These are phyloP conservation scores for Metarhizium rileyi DNA, from an alignment of 2,329 filamentous ascomycete genomes.

Conservation along the genomic window DNA sequence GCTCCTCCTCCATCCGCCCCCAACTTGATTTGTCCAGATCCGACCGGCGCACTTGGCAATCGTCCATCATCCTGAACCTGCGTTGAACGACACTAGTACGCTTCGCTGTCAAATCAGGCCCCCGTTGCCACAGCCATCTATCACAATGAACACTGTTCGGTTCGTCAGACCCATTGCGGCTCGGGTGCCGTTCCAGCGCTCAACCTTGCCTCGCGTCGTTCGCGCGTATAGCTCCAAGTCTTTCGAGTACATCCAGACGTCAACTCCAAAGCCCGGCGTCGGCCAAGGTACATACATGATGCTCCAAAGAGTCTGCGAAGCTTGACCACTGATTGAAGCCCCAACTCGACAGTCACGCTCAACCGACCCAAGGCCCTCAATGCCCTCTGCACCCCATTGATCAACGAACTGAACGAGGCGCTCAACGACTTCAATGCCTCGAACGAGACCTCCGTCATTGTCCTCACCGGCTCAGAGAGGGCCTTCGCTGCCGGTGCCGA, in stretches of 20 bases:
- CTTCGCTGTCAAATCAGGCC: background rate
- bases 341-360: conserved; percentile 59
- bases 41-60: background rate
- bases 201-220: conserved; percentile 44
- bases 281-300: conserved; percentile 57
- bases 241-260: conserved; percentile 78
- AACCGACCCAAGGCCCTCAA: conserved; percentile 95
- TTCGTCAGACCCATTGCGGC: conserved; percentile 48
- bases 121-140: background rate
- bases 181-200: conserved; percentile 38
- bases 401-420: conserved; percentile 77
- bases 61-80: conserved; percentile 1
- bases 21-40: background rate
- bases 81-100: background rate
- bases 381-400: conserved; percentile 83
- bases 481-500: conserved; percentile 94
- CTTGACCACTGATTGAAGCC: conserved; percentile 4
- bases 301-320: background rate
- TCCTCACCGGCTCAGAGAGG: conserved; percentile 81
- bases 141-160: conserved; percentile 43
- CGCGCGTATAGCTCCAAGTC: conserved; percentile 42
- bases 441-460: conserved; percentile 60
- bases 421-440: conserved; percentile 61
- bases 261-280: conserved; percentile 78
- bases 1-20: background rate